Conservation (phyloP, 2,329 filamentous ascomycete genomes). For the Chrysosporium queenslandicum region DNA sequence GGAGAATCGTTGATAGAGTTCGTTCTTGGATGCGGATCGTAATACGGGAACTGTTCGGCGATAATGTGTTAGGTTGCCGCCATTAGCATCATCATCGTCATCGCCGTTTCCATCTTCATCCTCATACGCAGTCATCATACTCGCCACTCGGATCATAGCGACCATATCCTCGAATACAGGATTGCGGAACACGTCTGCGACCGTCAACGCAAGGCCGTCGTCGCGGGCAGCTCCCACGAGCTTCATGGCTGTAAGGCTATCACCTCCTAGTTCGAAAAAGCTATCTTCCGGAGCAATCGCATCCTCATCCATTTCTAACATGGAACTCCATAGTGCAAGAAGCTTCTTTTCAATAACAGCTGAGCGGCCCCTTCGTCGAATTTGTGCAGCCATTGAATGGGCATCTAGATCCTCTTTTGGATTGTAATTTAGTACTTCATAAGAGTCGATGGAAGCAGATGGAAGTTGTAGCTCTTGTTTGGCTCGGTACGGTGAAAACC, state of each 20-base stretch:
- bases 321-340: slow-evolving; percentile 32
- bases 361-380: slow-evolving; percentile 16
- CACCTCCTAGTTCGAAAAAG: slow-evolving; percentile 37
- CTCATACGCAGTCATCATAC: slow-evolving; percentile 14
- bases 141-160: slow-evolving; percentile 20
- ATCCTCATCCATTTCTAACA: slow-evolving; percentile 27
- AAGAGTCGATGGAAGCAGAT: slow-evolving; percentile 4
- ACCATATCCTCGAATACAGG: slow-evolving; percentile 35
- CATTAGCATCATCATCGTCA: background rate
- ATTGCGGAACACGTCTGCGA: slow-evolving; percentile 37
- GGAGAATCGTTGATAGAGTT: slow-evolving; percentile 17
- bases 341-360: slow-evolving; percentile 28
- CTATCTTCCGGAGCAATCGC: slow-evolving; percentile 30
- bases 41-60: slow-evolving; percentile 7
- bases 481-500: slow-evolving; percentile 1
- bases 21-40: slow-evolving; percentile 13
- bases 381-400: slow-evolving; percentile 14
- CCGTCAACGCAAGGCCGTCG: slow-evolving; percentile 33
- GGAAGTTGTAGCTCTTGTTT: background rate
- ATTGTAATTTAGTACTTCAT: slow-evolving; percentile 10
- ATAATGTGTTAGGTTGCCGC: slow-evolving; percentile 8
- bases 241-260: slow-evolving; percentile 36
- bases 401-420: slow-evolving; percentile 14
- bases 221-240: slow-evolving; percentile 34
- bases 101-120: slow-evolving; percentile 8